Evolutionary conservation across 2,329 filamentous ascomycete species (phyloP).

Genomic region (Aphanocladium album): DNA sequence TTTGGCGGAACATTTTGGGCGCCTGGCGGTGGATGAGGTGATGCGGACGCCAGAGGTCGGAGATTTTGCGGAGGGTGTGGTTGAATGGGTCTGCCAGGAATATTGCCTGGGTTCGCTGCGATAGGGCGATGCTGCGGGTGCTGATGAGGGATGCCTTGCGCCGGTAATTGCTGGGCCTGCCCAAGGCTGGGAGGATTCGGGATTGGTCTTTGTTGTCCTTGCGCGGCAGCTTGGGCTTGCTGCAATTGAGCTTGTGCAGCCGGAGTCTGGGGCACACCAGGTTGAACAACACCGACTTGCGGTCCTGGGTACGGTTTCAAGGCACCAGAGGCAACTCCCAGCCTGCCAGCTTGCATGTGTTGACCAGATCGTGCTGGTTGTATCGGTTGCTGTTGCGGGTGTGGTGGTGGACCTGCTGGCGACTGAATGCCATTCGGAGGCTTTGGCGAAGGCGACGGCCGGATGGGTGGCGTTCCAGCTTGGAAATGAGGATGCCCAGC

Average conservation of each 20-base stretch:
- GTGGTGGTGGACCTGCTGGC: conserved; percentile 25
- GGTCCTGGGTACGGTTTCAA: conserved; percentile 37
- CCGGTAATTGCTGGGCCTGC: conserved; percentile 5
- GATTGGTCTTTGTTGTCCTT: conserved; percentile 12
- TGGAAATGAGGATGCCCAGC: conserved; percentile 26
- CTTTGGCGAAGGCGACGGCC: conserved; percentile 27
- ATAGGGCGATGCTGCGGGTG: conserved; percentile 13
- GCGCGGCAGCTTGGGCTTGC: conserved; percentile 12
- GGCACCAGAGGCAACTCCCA: conserved; percentile 24
- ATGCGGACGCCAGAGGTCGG: conserved; percentile 29
- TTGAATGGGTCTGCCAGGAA: conserved; percentile 19
- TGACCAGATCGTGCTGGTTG: neutral
- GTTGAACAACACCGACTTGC: conserved; percentile 21
- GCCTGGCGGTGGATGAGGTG: conserved; percentile 22
- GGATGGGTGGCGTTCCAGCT: conserved; percentile 23
- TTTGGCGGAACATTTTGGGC: conserved; percentile 24
- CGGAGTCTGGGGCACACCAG: conserved; percentile 21
- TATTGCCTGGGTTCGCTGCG: conserved; percentile 4
- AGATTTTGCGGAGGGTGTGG: conserved; percentile 18
- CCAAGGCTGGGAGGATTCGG: conserved; percentile 8
- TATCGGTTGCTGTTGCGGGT: conserved; percentile 28
- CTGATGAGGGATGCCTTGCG: conserved; percentile 11
- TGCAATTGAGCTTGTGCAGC: conserved; percentile 13
- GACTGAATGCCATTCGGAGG: conserved; percentile 28
- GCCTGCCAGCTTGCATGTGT: conserved; percentile 20